phyloP scores from a whole-genome alignment of 2,329 filamentous ascomycete genomes.

The Epichloe glyceriae region DNA sequence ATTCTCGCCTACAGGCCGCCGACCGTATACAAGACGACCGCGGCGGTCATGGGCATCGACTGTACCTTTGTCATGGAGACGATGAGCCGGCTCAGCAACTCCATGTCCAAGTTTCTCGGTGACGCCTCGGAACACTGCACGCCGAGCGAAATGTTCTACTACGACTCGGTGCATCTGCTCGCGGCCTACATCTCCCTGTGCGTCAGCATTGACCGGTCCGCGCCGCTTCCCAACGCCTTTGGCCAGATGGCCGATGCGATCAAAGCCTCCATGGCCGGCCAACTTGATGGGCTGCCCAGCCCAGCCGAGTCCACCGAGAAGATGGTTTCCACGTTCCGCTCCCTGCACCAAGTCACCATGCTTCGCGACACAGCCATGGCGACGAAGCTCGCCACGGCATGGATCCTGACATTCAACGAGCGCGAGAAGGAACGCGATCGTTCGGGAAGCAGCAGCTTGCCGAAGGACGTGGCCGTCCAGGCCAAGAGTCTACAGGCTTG shows the following conservation, averaged over 20 bases:
- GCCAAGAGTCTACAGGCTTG: conserved; percentile 20
- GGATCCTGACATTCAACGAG: conserved; percentile 24
- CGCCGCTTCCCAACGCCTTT: conserved; percentile 13
- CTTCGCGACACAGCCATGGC: conserved; percentile 26
- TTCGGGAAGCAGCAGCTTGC: conserved; percentile 24
- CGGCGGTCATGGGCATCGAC: conserved; percentile 26
- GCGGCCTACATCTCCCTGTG: conserved; percentile 21
- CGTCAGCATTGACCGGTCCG: conserved; percentile 12
- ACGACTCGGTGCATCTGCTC: conserved; percentile 29
- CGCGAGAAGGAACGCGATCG: conserved; percentile 26
- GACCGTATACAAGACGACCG: conserved; percentile 35
- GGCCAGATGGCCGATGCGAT: conserved; percentile 15
- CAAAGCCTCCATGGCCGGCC: conserved; percentile 14
- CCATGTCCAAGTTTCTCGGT: conserved; percentile 27
- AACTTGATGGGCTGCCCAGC: conserved; percentile 10
- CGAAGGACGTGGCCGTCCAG: conserved; percentile 23
- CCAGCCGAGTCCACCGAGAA: conserved; percentile 7
- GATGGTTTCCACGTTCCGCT: conserved; percentile 16
- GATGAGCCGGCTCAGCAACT: conserved; percentile 28
- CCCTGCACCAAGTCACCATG: conserved; percentile 23
- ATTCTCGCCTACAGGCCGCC: conserved; percentile 34
- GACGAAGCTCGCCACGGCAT: conserved; percentile 17
- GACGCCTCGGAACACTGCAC: conserved; percentile 23
- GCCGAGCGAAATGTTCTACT: conserved; percentile 29
- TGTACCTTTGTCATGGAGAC: conserved; percentile 30